These are phyloP conservation scores for Pseudocercospora macadamiae DNA, from an alignment of 2,329 filamentous ascomycete species.

Conservation along the genomic window DNA sequence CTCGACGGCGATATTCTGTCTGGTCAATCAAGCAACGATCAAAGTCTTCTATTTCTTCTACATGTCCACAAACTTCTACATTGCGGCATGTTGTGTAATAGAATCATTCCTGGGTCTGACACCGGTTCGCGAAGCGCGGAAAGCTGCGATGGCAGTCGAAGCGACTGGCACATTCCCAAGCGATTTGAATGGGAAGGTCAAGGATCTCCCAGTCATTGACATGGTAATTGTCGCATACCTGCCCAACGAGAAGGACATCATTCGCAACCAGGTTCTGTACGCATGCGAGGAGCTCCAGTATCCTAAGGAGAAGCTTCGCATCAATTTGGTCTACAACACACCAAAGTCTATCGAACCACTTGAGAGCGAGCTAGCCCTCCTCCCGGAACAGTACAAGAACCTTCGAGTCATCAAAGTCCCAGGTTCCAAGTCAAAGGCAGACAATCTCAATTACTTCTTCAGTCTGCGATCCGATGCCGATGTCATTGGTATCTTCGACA, in stretches of 20 bases:
- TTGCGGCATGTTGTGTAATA: conserved; percentile 32
- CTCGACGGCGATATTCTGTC: conserved; percentile 36
- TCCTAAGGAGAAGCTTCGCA: conserved; percentile 49
- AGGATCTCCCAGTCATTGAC: conserved; percentile 48
- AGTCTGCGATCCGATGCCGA: conserved; percentile 49
- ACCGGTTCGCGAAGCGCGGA: conserved; percentile 34
- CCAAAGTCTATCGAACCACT: conserved; percentile 51
- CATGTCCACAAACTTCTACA: conserved; percentile 39
- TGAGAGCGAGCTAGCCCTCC: conserved; percentile 46
- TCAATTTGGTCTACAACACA: conserved; percentile 55
- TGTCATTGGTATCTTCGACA: conserved; percentile 54
- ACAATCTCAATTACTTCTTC: conserved; percentile 56
- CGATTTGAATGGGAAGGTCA: conserved; percentile 30
- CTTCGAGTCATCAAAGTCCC: conserved; percentile 53
- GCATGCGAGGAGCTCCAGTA: conserved; percentile 52
- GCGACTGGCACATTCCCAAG: conserved; percentile 29
- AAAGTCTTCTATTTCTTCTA: conserved; percentile 40
- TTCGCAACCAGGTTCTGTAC: conserved; percentile 52
- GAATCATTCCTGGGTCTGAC: conserved; percentile 39
- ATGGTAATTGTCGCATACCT: conserved; percentile 55
- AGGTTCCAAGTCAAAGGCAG: conserved; percentile 54
- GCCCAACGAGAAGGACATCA: conserved; percentile 56
- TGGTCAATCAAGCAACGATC: conserved; percentile 32
- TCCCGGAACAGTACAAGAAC: conserved; percentile 44
- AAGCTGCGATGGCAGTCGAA: conserved; percentile 35